These are phyloP conservation scores for Eimeria falciformis DNA, from an alignment of 169 alveolate genomes.

Conservation along the genomic window DNA sequence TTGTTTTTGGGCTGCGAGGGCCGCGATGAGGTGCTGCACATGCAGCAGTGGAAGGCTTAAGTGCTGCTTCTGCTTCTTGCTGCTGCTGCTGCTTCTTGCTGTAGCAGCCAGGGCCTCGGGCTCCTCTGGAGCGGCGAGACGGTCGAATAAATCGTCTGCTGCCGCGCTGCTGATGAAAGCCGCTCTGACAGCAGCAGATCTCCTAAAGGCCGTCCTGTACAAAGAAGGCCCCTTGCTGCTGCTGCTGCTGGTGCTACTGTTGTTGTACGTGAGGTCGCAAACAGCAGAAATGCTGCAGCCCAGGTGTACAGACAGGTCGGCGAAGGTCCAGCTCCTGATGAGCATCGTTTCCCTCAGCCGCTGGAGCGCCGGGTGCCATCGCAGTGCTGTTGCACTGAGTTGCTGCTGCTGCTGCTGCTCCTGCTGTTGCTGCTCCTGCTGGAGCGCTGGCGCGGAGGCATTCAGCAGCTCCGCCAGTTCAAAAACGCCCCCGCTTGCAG, in stretches of 20 bases:
- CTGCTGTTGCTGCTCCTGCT: conserved; percentile 23
- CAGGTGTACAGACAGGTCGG: conserved; percentile 33
- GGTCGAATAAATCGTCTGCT: conserved; percentile 54
- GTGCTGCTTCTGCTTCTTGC: conserved; percentile 23
- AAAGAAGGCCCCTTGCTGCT: conserved; percentile 34
- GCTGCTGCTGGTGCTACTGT: conserved; percentile 61
- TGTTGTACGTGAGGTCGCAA: not conserved
- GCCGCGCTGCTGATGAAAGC: conserved; percentile 44
- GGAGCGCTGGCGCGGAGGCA: not conserved
- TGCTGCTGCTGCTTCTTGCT: conserved; percentile 31
- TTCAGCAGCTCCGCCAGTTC: conserved; percentile 39
- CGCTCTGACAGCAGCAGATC: conserved; percentile 45
- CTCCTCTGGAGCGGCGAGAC: conserved; percentile 19
- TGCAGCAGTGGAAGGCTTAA: conserved; percentile 30
- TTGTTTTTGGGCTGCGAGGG: conserved; percentile 22
- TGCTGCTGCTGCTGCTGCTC: conserved; percentile 55
- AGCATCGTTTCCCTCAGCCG: conserved; percentile 58
- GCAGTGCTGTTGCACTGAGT: conserved; percentile 42
- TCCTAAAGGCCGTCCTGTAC: conserved; percentile 36
- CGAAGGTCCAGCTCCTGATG: conserved; percentile 62
- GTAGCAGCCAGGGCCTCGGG: not conserved
- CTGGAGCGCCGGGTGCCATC: conserved; percentile 54
- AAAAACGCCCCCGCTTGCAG: not conserved
- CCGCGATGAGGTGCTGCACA: conserved; percentile 21
- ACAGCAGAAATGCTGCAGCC: conserved; percentile 56